Evolutionary conservation across 2,329 filamentous ascomycete genomes (phyloP).

Genomic region (Uncinocarpus reesii): DNA sequence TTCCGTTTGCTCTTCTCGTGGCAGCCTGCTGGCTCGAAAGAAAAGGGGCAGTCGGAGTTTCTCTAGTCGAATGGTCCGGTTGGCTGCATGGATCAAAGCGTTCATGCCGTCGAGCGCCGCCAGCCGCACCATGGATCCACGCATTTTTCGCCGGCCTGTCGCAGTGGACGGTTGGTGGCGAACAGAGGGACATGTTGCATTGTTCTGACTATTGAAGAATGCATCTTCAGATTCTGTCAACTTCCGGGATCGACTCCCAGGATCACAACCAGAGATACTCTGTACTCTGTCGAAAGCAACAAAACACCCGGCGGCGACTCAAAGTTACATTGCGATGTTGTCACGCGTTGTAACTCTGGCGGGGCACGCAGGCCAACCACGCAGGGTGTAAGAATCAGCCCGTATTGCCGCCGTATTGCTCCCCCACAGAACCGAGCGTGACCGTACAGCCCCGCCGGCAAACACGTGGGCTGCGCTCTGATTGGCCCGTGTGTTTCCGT

Average conservation of each 20-base stretch:
- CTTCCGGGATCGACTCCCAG: no score
- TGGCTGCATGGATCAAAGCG: not conserved
- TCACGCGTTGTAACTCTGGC: slow-evolving; percentile 7
- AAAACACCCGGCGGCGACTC: no score
- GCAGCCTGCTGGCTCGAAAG: not conserved
- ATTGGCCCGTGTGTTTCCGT: slow-evolving; percentile 5
- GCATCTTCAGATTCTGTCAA: no score
- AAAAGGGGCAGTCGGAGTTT: not conserved
- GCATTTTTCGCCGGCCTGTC: not conserved
- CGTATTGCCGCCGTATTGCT: not conserved
- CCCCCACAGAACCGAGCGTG: no score
- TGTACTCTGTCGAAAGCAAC: no score
- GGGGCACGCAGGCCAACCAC: not conserved
- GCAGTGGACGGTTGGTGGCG: not conserved
- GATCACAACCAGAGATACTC: no score
- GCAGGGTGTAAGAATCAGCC: not conserved
- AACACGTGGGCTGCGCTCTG: slow-evolving; percentile 10
- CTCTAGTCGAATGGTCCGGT: not conserved
- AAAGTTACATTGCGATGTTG: slow-evolving; percentile 13
- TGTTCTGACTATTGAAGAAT: no score
- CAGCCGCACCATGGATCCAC: slow-evolving; percentile 3
- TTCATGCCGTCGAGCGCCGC: not conserved
- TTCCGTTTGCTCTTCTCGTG: not conserved
- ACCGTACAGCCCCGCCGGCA: slow-evolving; percentile 1
- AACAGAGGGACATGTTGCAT: not conserved